Percentiles rank a stretch among this genome's conserved stretches.
phyloP scores from a whole-genome alignment of 2,329 filamentous ascomycete species.

The Lecanicillium sp. region DNA sequence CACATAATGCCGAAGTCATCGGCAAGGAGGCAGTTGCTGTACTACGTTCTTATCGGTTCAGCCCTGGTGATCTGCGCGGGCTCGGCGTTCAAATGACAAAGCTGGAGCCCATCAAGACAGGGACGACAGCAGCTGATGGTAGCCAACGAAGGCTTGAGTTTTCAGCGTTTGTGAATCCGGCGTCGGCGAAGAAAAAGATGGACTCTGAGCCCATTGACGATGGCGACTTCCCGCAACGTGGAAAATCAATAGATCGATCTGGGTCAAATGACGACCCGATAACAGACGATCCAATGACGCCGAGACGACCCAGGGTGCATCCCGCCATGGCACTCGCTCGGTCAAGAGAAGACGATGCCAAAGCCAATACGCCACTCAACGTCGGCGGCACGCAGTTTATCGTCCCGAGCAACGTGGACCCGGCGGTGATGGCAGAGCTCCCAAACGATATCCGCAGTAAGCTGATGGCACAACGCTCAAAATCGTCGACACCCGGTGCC shows the following conservation, averaged over 20 bases:
- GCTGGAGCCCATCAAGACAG: constrained; percentile 68
- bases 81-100: constrained; percentile 92
- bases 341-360: constrained; percentile 42
- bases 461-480: constrained; percentile 54
- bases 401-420: constrained; percentile 76
- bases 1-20: constrained; percentile 64
- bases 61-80: constrained; percentile 86
- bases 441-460: constrained; percentile 76
- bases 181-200: constrained; percentile 33
- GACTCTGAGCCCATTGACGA: constrained; percentile 48
- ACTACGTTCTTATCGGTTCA: constrained; percentile 73
- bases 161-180: constrained; percentile 42
- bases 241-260: constrained; percentile 24
- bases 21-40: constrained; percentile 81
- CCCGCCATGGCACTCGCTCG: constrained; percentile 47
- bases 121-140: constrained; percentile 52
- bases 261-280: constrained; percentile 44
- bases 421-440: constrained; percentile 73
- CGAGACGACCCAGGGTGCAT: constrained; percentile 46
- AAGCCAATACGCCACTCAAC: constrained; percentile 66
- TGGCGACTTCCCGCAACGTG: constrained; percentile 29
- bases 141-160: constrained; percentile 79
- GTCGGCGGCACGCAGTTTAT: constrained; percentile 86
- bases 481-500: constrained; percentile 16
- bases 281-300: constrained; percentile 48